Percentiles rank a stretch among this genome's conserved stretches.
phyloP scores from a whole-genome alignment of 2,329 filamentous ascomycete genomes.

The Stachybotrys chartarum region DNA sequence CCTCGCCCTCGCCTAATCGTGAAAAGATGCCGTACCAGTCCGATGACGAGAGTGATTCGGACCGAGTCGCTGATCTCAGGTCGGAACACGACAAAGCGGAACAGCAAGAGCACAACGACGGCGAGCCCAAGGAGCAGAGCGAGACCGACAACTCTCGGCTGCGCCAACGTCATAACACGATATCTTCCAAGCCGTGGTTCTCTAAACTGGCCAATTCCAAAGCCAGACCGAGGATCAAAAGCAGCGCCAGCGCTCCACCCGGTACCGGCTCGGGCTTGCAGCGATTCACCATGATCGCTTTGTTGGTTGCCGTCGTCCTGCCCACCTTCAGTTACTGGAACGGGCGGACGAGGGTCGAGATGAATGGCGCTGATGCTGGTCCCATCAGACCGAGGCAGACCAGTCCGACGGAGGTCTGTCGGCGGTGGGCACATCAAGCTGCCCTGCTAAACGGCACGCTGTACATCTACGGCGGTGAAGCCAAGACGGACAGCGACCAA shows the following conservation, averaged over 20 bases:
- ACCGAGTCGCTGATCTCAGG: neutral
- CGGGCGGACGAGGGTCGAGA: slow-evolving; percentile 28
- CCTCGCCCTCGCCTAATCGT: slow-evolving; percentile 5
- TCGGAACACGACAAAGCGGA: neutral
- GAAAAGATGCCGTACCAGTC: slow-evolving; percentile 6
- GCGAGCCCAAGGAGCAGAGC: neutral
- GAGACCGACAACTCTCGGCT: slow-evolving; percentile 3
- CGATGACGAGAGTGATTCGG: neutral
- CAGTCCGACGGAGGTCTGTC: slow-evolving; percentile 42
- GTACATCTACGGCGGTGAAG: slow-evolving; percentile 69
- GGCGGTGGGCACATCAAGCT: slow-evolving; percentile 60
- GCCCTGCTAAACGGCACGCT: slow-evolving; percentile 67
- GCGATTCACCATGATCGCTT: slow-evolving; percentile 37
- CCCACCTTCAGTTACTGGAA: slow-evolving; percentile 36
- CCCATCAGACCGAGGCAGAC: slow-evolving; percentile 24
- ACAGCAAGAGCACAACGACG: slow-evolving; percentile 1
- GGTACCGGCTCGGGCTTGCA: slow-evolving; percentile 32
- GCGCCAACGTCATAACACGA: slow-evolving; percentile 8
- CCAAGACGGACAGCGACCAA: slow-evolving; percentile 50
- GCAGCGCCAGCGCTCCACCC: slow-evolving; percentile 35
- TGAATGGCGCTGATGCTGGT: slow-evolving; percentile 41
- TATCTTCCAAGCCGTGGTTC: slow-evolving; percentile 31
- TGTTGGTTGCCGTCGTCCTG: slow-evolving; percentile 43
- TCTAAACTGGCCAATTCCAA: slow-evolving; percentile 29
- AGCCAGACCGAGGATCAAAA: slow-evolving; percentile 34